phyloP scores from a whole-genome alignment of 306 rosid species.

The Ziziphus jujuba region DNA sequence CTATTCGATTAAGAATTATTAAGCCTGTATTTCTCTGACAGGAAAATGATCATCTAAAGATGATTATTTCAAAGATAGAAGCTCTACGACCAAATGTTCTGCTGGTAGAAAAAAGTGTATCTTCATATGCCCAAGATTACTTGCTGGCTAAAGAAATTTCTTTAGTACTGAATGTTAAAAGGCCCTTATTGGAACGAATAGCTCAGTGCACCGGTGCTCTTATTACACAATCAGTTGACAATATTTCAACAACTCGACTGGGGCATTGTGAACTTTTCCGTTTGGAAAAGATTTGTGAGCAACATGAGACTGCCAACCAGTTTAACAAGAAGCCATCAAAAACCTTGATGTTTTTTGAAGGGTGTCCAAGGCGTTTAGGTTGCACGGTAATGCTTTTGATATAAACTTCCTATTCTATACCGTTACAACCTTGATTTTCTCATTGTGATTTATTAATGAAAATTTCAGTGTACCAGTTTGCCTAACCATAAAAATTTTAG shows the following conservation, averaged over 20 bases:
- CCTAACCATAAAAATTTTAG: background rate
- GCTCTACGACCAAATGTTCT: constrained; percentile 89
- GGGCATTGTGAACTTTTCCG: constrained; percentile 95
- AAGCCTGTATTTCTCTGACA: constrained; percentile 38
- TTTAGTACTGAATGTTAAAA: constrained; percentile 91
- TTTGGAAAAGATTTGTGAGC: constrained; percentile 70
- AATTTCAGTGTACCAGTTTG: background rate
- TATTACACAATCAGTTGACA: constrained; percentile 74
- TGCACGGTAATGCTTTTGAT: constrained; percentile 72
- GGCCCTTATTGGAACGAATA: constrained; percentile 81
- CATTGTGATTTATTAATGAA: constrained; percentile 12
- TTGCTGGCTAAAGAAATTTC: constrained; percentile 91
- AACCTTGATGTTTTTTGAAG: constrained; percentile 96
- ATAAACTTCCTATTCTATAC: no score
- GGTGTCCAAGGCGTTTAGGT: constrained; percentile 92
- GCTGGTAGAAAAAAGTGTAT: constrained; percentile 90
- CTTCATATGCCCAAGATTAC: constrained; percentile 75
- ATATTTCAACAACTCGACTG: constrained; percentile 57
- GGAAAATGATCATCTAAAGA: constrained; percentile 90
- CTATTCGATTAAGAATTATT: background rate
- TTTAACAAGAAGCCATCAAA: constrained; percentile 70
- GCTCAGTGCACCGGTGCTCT: constrained; percentile 89
- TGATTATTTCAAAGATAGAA: constrained; percentile 81
- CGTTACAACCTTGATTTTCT: background rate
- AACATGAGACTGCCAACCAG: constrained; percentile 60